Evolutionary conservation across 768 basidiomycete species (phyloP).

Genomic region (Leccinum pellstonianum): DNA sequence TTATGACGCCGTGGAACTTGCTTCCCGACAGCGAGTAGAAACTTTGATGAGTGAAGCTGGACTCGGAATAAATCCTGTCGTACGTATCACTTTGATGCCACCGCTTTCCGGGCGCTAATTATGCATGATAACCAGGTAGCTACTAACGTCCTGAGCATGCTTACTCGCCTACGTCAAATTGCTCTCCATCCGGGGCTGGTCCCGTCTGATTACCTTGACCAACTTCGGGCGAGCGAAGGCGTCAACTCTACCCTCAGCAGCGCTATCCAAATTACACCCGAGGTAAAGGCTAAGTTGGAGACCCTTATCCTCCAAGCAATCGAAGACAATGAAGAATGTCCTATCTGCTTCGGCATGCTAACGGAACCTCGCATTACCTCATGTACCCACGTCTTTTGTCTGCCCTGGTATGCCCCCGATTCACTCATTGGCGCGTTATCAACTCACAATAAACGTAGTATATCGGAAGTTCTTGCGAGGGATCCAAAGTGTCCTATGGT

Average conservation of each 20-base stretch:
- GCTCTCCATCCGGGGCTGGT: constrained; percentile 76
- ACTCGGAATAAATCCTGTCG: constrained; percentile 39
- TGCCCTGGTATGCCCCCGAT: constrained; percentile 51
- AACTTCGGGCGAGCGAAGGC: constrained; percentile 41
- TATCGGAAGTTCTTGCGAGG: constrained; percentile 64
- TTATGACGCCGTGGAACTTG: constrained; percentile 66
- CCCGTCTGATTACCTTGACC: constrained; percentile 67
- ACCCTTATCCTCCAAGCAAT: constrained; percentile 58
- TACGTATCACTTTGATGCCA: constrained; percentile 20
- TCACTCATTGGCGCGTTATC: background rate
- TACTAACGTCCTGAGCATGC: constrained; percentile 72
- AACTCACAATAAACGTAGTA: constrained; percentile 40
- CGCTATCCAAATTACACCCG: constrained; percentile 46
- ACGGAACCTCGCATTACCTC: constrained; percentile 69
- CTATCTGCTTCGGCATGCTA: constrained; percentile 63
- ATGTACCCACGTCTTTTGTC: constrained; percentile 73
- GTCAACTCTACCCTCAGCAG: constrained; percentile 19
- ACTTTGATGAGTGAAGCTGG: constrained; percentile 44
- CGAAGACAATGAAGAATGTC: constrained; percentile 83
- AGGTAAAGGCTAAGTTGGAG: constrained; percentile 57
- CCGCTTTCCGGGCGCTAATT: constrained; percentile 3
- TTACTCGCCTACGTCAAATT: constrained; percentile 85
- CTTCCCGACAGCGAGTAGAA: constrained; percentile 63
- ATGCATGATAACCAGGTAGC: constrained; percentile 46
- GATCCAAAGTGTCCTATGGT: constrained; percentile 86